These are phyloP conservation scores for Chrysopogon serrulatus DNA, from an alignment of 176 grass and related monocot genomes.

Conservation along the genomic window DNA sequence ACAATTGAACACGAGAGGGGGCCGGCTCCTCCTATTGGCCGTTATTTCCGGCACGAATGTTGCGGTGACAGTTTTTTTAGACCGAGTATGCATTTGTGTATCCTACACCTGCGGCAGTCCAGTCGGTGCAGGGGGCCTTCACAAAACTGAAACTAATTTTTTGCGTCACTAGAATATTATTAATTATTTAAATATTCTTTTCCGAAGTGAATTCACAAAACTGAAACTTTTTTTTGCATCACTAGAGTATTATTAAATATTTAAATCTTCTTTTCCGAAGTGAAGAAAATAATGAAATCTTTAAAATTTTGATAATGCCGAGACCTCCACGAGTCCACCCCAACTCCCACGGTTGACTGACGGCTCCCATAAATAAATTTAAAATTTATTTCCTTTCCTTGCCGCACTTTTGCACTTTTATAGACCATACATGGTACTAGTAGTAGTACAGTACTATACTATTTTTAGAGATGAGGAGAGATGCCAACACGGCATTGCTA, in stretches of 20 bases:
- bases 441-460: rapidly evolving
- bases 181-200: too few relatives aligned
- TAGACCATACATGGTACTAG: not conserved
- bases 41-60: too few relatives aligned
- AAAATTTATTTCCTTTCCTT: not conserved
- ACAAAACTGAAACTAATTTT: too few relatives aligned
- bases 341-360: not conserved
- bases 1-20: too few relatives aligned
- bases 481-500: constrained; percentile 1
- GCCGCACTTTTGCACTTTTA: not conserved
- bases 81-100: too few relatives aligned
- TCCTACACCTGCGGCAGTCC: too few relatives aligned
- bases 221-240: not conserved
- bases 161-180: too few relatives aligned
- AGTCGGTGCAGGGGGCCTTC: too few relatives aligned
- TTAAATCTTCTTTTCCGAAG: not conserved
- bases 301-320: not conserved
- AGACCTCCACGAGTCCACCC: not conserved
- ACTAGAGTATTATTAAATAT: too few relatives aligned
- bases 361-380: not conserved
- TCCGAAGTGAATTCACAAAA: not conserved
- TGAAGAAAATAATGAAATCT: not conserved
- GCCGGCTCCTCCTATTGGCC: too few relatives aligned
- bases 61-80: too few relatives aligned
- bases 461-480: not conserved